Evolutionary conservation across 805 yeast species (phyloP).

Genomic region (Saccharomycopsis vini): DNA sequence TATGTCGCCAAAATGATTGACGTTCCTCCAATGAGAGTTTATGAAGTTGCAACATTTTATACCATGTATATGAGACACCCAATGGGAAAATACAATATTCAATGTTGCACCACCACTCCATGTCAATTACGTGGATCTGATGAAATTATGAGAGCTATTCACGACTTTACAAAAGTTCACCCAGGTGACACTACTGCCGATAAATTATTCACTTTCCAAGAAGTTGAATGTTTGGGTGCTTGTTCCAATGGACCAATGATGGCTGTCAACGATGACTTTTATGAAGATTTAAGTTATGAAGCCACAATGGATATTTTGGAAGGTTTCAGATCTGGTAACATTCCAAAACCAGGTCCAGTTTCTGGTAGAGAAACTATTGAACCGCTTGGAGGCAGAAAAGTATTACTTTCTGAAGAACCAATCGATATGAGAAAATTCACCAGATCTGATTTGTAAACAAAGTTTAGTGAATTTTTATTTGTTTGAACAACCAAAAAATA

Average conservation of each 20-base stretch:
- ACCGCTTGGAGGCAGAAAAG: slow-evolving; percentile 63
- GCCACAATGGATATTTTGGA: slow-evolving; percentile 52
- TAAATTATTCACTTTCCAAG: slow-evolving; percentile 70
- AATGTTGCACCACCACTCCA: slow-evolving; percentile 85
- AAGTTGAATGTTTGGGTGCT: slow-evolving; percentile 87
- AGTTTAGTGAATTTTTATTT: too few relatives aligned
- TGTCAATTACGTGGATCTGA: slow-evolving; percentile 82
- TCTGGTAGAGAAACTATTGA: slow-evolving; percentile 65
- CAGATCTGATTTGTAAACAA: slow-evolving; percentile 60
- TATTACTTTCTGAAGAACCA: slow-evolving; percentile 52
- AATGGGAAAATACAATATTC: slow-evolving; percentile 76
- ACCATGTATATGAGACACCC: slow-evolving; percentile 86
- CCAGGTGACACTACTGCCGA: slow-evolving; percentile 76
- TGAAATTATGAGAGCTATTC: slow-evolving; percentile 63
- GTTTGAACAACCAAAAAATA: too few relatives aligned
- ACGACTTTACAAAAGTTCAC: slow-evolving; percentile 48
- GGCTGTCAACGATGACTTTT: slow-evolving; percentile 74
- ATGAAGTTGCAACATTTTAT: slow-evolving; percentile 86
- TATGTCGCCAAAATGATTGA: slow-evolving; percentile 77
- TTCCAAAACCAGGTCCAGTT: slow-evolving; percentile 60
- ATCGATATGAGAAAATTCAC: slow-evolving; percentile 61
- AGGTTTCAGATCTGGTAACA: slow-evolving; percentile 54
- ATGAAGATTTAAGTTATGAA: slow-evolving; percentile 71
- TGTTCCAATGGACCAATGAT: slow-evolving; percentile 89
- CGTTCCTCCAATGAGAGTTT: slow-evolving; percentile 91